Conservation (phyloP, 106 monocot genomes). For the Agapanthus africanus region DNA sequence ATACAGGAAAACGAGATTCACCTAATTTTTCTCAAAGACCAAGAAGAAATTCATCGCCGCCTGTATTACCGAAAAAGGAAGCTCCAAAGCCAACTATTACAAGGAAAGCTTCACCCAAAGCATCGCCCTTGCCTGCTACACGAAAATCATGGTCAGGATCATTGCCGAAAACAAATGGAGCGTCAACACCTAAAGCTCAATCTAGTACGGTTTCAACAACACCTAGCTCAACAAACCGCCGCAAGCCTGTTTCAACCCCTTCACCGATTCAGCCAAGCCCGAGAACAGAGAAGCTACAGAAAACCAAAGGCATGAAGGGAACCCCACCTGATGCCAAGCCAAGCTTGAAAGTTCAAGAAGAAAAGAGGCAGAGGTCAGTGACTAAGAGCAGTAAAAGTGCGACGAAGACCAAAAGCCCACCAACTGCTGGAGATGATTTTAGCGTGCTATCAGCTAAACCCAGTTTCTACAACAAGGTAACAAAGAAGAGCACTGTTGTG, state of each 20-base stretch:
- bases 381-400: slow-evolving; percentile 26
- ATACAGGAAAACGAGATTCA: slow-evolving; percentile 40
- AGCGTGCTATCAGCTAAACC: slow-evolving; percentile 32
- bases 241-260: slow-evolving; percentile 36
- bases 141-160: slow-evolving; percentile 26
- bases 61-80: slow-evolving; percentile 58
- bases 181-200: slow-evolving; percentile 38
- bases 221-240: slow-evolving; percentile 11
- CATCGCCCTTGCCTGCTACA: slow-evolving; percentile 32
- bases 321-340: slow-evolving; percentile 26
- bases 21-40: slow-evolving; percentile 34
- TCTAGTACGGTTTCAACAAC: slow-evolving; percentile 17
- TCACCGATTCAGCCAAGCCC: slow-evolving; percentile 24
- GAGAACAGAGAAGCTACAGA: slow-evolving; percentile 27
- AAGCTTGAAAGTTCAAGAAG: slow-evolving; percentile 33
- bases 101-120: slow-evolving; percentile 46
- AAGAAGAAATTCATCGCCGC: slow-evolving; percentile 81
- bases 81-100: slow-evolving; percentile 33
- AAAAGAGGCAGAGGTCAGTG: slow-evolving; percentile 31
- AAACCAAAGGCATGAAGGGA: slow-evolving; percentile 27
- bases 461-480: slow-evolving; percentile 61
- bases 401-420: slow-evolving; percentile 33
- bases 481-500: slow-evolving; percentile 87
- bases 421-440: slow-evolving; percentile 29
- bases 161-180: slow-evolving; percentile 29